These are phyloP conservation scores for Onygenales sp. DNA, from an alignment of 2,329 filamentous ascomycete genomes.

Conservation along the genomic window DNA sequence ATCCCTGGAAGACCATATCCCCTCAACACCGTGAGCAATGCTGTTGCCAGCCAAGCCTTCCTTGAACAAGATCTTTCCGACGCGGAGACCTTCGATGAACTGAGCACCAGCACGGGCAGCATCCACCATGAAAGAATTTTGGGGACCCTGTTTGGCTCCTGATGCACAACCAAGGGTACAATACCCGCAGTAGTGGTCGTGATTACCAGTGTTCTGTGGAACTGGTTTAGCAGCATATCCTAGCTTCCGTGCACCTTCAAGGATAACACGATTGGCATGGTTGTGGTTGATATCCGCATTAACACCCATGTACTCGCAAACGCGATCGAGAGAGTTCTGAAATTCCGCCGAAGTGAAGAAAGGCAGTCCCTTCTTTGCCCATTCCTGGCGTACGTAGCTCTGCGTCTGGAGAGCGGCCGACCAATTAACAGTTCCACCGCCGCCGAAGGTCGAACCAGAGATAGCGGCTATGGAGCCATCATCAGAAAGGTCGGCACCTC, in stretches of 20 bases:
- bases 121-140: constrained; percentile 67
- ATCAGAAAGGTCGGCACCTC: constrained; percentile 48
- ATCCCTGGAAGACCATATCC: constrained; percentile 66
- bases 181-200: constrained; percentile 64
- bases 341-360: constrained; percentile 68
- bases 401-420: constrained; percentile 59
- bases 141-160: constrained; percentile 69
- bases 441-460: constrained; percentile 68
- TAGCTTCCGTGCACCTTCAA: constrained; percentile 65
- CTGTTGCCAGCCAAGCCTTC: constrained; percentile 36
- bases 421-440: constrained; percentile 86
- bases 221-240: constrained; percentile 61
- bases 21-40: constrained; percentile 61
- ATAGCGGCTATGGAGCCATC: constrained; percentile 52
- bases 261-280: constrained; percentile 57
- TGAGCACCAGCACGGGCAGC: constrained; percentile 66
- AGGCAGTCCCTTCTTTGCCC: constrained; percentile 59
- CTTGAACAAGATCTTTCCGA: constrained; percentile 61
- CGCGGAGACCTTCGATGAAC: constrained; percentile 76
- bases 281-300: constrained; percentile 62
- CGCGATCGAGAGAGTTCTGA: constrained; percentile 68
- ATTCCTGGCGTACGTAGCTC: constrained; percentile 67
- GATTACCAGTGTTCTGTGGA: constrained; percentile 69
- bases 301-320: constrained; percentile 72
- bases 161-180: constrained; percentile 52